phyloP scores from a whole-genome alignment of 768 basidiomycete species.

The Amanita phalloides region DNA sequence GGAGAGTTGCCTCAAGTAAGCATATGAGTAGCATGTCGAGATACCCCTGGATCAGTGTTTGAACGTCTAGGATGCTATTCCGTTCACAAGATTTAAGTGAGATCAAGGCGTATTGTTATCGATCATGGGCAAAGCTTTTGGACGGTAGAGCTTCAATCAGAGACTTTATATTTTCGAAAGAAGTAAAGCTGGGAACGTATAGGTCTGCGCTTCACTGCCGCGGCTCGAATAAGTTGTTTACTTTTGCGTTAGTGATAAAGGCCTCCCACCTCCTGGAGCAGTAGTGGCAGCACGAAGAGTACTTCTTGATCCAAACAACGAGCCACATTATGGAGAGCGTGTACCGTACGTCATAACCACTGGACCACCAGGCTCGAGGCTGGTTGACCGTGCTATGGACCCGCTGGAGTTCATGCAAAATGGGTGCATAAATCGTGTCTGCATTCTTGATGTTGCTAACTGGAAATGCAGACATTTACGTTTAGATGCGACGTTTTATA shows the following conservation, averaged over 20 bases:
- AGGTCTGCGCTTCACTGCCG: constrained; percentile 33
- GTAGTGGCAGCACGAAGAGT: constrained; percentile 73
- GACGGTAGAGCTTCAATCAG: constrained; percentile 76
- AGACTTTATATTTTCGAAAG: constrained; percentile 92
- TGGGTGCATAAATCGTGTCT: constrained; percentile 28
- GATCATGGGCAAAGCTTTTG: constrained; percentile 76
- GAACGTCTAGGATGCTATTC: constrained; percentile 64
- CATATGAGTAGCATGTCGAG: not conserved
- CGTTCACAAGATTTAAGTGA: constrained; percentile 80
- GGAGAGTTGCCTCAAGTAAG: constrained; percentile 79
- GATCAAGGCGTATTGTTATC: constrained; percentile 81
- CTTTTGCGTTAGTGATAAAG: constrained; percentile 51
- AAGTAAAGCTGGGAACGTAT: constrained; percentile 89
- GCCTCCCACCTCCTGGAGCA: constrained; percentile 85
- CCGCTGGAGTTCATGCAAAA: constrained; percentile 62
- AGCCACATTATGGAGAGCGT: constrained; percentile 88
- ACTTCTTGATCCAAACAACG: constrained; percentile 65
- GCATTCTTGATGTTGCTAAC: not conserved
- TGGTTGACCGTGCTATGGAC: constrained; percentile 68
- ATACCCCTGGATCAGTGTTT: not conserved
- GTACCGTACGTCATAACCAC: constrained; percentile 82
- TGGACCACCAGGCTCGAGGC: constrained; percentile 47
- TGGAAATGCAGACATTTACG: constrained; percentile 39
- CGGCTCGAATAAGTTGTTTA: not conserved
- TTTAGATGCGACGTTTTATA: constrained; percentile 87